Evolutionary conservation across 371 early-diverging fungal species (phyloP), one percentile per base, ranked within the genome.

Genomic region (Circinella minor): DNA sequence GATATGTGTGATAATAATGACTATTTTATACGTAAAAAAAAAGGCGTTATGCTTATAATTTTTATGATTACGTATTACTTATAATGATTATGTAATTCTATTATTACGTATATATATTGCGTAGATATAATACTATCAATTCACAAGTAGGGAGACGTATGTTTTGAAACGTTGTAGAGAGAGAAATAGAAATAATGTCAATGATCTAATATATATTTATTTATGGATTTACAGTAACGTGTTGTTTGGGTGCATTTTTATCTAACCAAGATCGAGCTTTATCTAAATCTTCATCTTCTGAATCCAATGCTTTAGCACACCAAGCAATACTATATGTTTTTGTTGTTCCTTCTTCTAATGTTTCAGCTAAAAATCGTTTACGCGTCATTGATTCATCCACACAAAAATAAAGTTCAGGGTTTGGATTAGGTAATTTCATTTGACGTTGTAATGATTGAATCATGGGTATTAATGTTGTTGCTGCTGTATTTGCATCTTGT

Each of bases 401-500:
- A 74, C 93, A 94, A 11, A 94, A 71, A 71, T 87, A 86, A 7
- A 88, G 77, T 39, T 74, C 70, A 3, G 84, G 75, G 4, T 75
- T 49, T 11, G 81, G 79, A 13, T 72, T 62, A 0, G 74, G 68
- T 38, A 65, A 48, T 17, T 27, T 57, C 18, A 84, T 51, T 64
- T 84, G 74, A 46, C 68, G 66, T 69, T 79, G 83, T 46, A 82
- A 64, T 43, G 70, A 61, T 64, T 76, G 76, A 36, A 91, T 76
- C 63, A 87, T 79, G n/a, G 85, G 85, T 57, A 88, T 81, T 72
- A 91, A 67, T 38, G 78, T 76, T 39, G 75, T 80, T 20, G 93
- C 95, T 9, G 94, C 91, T 3, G 81, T 81, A 4, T 85, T 95
- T n/a, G 93, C 86, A 61, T 92, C 91, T 80, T 88, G 74, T 17